phyloP scores from a whole-genome alignment of 495 filamentous ascomycete species.

The Penicillium atrosanguineum region DNA sequence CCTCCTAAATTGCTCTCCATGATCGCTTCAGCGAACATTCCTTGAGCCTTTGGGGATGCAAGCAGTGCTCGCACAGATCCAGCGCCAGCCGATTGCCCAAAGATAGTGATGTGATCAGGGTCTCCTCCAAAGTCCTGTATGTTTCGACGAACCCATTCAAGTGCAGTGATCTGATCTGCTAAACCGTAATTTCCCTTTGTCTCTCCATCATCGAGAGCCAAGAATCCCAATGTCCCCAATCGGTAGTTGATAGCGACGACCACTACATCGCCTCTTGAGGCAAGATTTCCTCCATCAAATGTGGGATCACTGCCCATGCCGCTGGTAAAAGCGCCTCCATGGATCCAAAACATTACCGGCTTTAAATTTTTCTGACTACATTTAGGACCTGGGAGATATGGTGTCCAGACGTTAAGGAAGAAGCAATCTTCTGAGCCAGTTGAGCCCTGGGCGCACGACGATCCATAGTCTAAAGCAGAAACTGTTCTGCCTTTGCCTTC shows the following conservation, averaged over 20 bases:
- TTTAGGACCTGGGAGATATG: slow-evolving; percentile 36
- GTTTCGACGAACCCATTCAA: slow-evolving; percentile 34
- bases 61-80: slow-evolving; percentile 43
- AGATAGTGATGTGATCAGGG: slow-evolving; percentile 52
- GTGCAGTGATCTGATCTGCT: slow-evolving; percentile 35
- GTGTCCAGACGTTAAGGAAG: slow-evolving; percentile 49
- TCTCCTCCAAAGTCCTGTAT: slow-evolving; percentile 45
- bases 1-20: slow-evolving; percentile 48
- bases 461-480: slow-evolving; percentile 23
- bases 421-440: slow-evolving; percentile 33
- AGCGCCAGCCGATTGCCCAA: slow-evolving; percentile 52
- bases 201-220: slow-evolving; percentile 18
- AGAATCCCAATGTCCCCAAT: slow-evolving; percentile 38
- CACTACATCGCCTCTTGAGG: slow-evolving; percentile 44
- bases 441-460: slow-evolving; percentile 15
- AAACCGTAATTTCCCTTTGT: slow-evolving; percentile 38
- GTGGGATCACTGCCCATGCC: slow-evolving; percentile 36
- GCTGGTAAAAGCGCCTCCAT: slow-evolving; percentile 45
- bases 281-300: slow-evolving; percentile 42
- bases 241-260: slow-evolving; percentile 47
- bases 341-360: slow-evolving; percentile 48
- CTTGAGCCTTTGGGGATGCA: slow-evolving; percentile 31
- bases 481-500: slow-evolving; percentile 9
- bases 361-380: slow-evolving; percentile 22
- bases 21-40: slow-evolving; percentile 40